Evolutionary conservation across 257 asterid genomes (phyloP), one percentile per base, ranked within the genome.

Genomic region (Nemophila menziesii): DNA sequence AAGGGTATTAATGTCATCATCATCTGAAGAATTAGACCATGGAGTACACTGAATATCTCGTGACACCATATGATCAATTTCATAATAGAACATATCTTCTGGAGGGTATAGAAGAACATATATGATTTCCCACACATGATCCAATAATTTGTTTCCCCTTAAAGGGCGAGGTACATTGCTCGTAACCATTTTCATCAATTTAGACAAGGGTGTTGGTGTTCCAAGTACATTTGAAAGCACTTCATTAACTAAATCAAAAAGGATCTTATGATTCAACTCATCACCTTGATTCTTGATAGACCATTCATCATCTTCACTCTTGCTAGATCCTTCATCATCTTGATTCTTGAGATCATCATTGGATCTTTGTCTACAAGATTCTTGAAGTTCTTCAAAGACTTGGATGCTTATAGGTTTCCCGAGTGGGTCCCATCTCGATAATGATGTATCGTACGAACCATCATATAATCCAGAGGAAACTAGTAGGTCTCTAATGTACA

Each of bases 401-500:
- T 65, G 77, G 40, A 64, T 45, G 80, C 83, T 73, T 38, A 85
- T 77, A 48, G 82, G 81, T 73, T 73, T 85, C 14, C 92, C 92
- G 9, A 72, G 74, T 10, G 86, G 81, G 46, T 85, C 94, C 94
- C 89, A 79, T 62, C 79, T 85, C 33, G 93, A 69, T 49, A 69
- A 40, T 41, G 86, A 71, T 57, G 48, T 69, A 39, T 71, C 65
- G 39, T 48, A 65, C 14, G 93, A 63, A 48, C 82, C 86, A 52
- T 77, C 75, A 46, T 79, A 90, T n/a, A 85, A 61, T 51, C 96
- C 96, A 49, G 93, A 73, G 68, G 77, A 83, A 16, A 79, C 45
- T 10, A 90, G 93, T 74, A 90, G 72, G 46, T 85, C 93, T 68
- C 92, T 74, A 24, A 90, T 44, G 37, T 79, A 90, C 64, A 83